These are phyloP conservation scores for Fusarium nematophilum DNA, from an alignment of 2,329 filamentous ascomycete genomes.

Conservation along the genomic window DNA sequence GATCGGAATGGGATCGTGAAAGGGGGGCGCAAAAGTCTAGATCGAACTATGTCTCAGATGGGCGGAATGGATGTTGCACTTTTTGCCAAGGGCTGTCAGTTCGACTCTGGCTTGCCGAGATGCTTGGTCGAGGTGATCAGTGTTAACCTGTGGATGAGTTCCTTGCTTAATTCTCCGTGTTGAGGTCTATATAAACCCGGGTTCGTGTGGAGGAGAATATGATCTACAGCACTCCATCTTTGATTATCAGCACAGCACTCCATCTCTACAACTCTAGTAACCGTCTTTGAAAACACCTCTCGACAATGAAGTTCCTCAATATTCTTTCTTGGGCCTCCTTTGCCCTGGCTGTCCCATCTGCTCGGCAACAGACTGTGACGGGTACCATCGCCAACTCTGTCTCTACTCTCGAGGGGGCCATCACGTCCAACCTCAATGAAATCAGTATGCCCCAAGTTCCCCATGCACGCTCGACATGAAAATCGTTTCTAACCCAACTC, in stretches of 20 bases:
- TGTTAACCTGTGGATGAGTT: too few species aligned
- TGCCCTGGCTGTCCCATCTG: constrained; percentile 18
- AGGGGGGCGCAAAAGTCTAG: too few species aligned
- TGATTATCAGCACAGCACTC: neutral
- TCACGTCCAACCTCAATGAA: neutral
- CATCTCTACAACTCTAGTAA: neutral
- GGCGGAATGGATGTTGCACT: too few species aligned
- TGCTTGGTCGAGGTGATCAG: too few species aligned
- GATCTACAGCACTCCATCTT: neutral
- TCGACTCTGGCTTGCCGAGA: too few species aligned
- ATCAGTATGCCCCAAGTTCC: constrained; percentile 11
- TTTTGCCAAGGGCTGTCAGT: too few species aligned
- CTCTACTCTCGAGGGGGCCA: neutral
- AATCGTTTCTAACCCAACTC: neutral
- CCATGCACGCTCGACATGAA: fast-evolving
- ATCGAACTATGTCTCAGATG: too few species aligned
- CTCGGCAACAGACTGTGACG: constrained; percentile 16
- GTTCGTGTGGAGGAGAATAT: too few species aligned
- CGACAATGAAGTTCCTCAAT: constrained; percentile 30
- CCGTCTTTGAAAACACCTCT: neutral
- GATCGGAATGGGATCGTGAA: too few species aligned
- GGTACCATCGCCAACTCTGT: constrained; percentile 9
- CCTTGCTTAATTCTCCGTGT: too few species aligned
- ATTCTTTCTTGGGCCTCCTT: constrained; percentile 23
- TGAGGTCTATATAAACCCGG: too few species aligned